phyloP scores from a whole-genome alignment of 2,329 filamentous ascomycete genomes.

The Xylaria sp. region DNA sequence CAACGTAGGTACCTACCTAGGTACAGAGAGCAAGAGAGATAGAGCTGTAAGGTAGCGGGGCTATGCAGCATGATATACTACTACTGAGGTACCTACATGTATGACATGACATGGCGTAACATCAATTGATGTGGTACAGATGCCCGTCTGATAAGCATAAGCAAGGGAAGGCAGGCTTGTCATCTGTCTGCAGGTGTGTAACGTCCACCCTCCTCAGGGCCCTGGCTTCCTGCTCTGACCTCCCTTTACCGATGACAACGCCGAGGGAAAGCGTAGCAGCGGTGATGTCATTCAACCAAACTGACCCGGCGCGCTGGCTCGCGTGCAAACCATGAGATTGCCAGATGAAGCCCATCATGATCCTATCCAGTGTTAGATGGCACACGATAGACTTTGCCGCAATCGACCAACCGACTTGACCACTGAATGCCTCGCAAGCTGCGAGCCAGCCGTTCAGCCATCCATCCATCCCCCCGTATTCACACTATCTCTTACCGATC shows the following conservation, averaged over 20 bases:
- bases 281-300: constrained; percentile 20
- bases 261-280: constrained; percentile 22
- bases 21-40: background rate
- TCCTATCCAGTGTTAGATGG: background rate
- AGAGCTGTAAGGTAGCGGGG: background rate
- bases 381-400: background rate
- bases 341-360: background rate
- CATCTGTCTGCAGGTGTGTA: constrained; percentile 21
- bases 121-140: background rate
- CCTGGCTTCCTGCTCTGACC: background rate
- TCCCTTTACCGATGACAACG: background rate
- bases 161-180: background rate
- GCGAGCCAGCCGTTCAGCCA: too few species aligned
- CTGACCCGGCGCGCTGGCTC: constrained; percentile 24
- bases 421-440: constrained; percentile 12
- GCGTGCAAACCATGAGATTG: constrained; percentile 16
- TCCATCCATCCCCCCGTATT: background rate
- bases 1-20: background rate
- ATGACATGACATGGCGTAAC: background rate
- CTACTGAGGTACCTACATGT: background rate
- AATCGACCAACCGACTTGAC: constrained; percentile 3
- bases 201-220: constrained; percentile 5
- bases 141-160: too few species aligned
- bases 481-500: constrained; percentile 8
- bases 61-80: background rate